Evolutionary conservation across 768 basidiomycete genomes (phyloP), one percentile per base, ranked within the genome.

Genomic region (Mycena polygramma): DNA sequence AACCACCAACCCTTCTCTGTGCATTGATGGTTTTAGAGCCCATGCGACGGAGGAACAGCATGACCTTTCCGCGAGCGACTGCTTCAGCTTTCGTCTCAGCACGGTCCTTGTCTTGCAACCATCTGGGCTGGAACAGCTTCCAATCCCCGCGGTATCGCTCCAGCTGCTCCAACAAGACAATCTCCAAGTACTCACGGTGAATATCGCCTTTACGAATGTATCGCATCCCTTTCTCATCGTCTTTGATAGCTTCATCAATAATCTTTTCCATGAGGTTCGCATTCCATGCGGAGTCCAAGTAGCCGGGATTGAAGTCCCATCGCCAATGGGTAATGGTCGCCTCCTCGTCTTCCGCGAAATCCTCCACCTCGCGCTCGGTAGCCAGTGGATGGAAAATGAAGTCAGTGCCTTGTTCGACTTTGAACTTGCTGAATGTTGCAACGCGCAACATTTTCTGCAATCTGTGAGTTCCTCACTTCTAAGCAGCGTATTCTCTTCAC

Each of bases 221-320:
- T 30, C 30, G 30, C 30, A 30, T 30, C 9, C 10, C 4, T 45
- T 48, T 35, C 15, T 0, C 19, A 1, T 51, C 20, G n/a, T 4
- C 57, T 43, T 4, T 30, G 19, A 68, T 24, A 20, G 45, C 36
- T 19, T 15, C 14, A 3, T 15, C 55, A 1, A 68, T 43, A 0
- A 68, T 19, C 45, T 51, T 60, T 2, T 17, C 9, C 13, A 5
- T 24, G n/a, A 61, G 13, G 7, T 17, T 11, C 8, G 1, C 4
- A 43, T 68, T 68, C 66, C 66, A 68, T 9, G 4, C 14, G 8
- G 43, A 60, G 8, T 26, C 13, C 20, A 0, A 1, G 15, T 68
- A 68, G 2, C 66, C 66, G 0, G 13, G 15, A 8, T 26, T 46
- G 48, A 68, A 68, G 36, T 68, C 66, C 66, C 37, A 60, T 22